Conservation (phyloP, 202 grass and related monocot genomes). For the Hordeum pubiflorum region DNA sequence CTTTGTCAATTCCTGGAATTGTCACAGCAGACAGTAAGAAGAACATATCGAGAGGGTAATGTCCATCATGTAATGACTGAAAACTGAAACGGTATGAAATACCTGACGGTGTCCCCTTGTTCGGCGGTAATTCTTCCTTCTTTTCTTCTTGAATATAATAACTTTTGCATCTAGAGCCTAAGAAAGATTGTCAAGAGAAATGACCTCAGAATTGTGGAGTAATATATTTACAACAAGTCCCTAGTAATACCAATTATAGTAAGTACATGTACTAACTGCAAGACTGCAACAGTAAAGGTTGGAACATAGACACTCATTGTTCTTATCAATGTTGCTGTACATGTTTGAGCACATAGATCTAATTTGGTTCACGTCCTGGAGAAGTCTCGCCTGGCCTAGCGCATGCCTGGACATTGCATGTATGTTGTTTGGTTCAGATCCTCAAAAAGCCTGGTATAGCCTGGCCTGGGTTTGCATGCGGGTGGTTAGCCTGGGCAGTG, state of each 20-base stretch:
- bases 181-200: constrained; percentile 23
- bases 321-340: neutral
- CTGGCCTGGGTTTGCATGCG: no score
- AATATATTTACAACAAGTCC: neutral
- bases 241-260: neutral
- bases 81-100: neutral
- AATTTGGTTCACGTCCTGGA: no score
- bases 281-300: neutral
- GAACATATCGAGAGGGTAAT: neutral
- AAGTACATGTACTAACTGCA: neutral
- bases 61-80: neutral
- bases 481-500: no score
- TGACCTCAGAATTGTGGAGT: constrained; percentile 5
- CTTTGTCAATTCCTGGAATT: constrained; percentile 84
- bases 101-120: constrained; percentile 97
- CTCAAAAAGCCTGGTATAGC: no score
- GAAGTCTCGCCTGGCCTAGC: no score
- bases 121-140: constrained; percentile 93
- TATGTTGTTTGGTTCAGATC: no score
- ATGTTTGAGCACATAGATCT: neutral
- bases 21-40: constrained; percentile 23
- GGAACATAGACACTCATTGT: neutral
- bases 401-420: no score
- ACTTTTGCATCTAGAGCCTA: constrained; percentile 95
- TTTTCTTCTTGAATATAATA: constrained; percentile 99